Evolutionary conservation across 202 grass and related monocot genomes (phyloP), one percentile per base, ranked within the genome.

Genomic region (Digitaria exilis): DNA sequence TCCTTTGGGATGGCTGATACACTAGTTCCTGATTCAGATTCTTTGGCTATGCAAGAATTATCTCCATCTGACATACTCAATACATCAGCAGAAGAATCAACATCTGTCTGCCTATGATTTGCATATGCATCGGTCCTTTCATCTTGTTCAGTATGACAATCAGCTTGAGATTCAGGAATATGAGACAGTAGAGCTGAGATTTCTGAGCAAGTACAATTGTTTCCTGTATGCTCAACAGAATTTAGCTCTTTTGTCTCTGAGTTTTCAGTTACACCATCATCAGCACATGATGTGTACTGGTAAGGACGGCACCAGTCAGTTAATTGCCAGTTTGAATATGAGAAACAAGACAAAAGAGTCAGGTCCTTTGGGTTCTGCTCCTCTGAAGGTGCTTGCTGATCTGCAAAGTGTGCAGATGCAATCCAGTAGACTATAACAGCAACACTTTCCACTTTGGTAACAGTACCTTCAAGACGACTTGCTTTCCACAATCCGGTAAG

Each of bases 341-440:
- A 83, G 83, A 94, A 89, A 67, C 89, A 92, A 81, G 93, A 99
- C 61, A 99, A 69, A 69, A 92, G 88, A 85, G 84, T 96, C 71
- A 99, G 83, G 70, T 99, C 94, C 83, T 91, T 92, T 60, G 91
- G 93, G 59, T 85, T 94, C 85, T 99, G 96, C 75, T 94, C 89
- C 62, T 96, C 89, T 21, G 81, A 42, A 66, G 93, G 96, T 70
- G 85, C 70, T 72, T 84, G 61, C 64, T 90, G 87, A 75, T 89
- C 80, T n/a, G 91, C 91, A 19, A 85, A 94, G 84, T 89, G 85
- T 46, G 96, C 89, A 75, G 93, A 94, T 58, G 91, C 91, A 69
- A 94, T 89, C 96, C 96, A 99, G 81, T 92, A 92, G 46, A 96
- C 93, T 82, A 90, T 79, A 59, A 99, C 93, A 49, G 96, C 74